phyloP scores from a whole-genome alignment of 495 filamentous ascomycete genomes.

The Haplographium delicatum region DNA sequence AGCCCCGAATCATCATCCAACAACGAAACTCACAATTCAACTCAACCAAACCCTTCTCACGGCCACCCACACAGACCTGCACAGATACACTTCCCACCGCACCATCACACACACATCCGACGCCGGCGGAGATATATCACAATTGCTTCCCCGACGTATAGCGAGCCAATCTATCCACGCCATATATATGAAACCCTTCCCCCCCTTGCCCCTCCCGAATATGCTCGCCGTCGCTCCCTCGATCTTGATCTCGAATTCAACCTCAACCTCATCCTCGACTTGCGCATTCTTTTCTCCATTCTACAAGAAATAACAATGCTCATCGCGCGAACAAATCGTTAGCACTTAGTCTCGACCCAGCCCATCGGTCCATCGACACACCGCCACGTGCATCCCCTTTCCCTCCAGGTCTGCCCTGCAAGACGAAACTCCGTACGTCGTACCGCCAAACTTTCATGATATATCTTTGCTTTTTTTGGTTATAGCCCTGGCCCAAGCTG shows the following conservation, averaged over 20 bases:
- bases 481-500: conserved; percentile 3
- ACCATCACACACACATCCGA: no score
- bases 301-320: neutral
- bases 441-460: no score
- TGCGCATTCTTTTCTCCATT: conserved; percentile 1
- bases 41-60: no score
- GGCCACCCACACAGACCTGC: no score
- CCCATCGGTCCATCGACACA: conserved; percentile 7
- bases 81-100: no score
- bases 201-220: conserved; percentile 3
- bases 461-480: conserved; percentile 12
- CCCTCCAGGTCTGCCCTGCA: conserved; percentile 7
- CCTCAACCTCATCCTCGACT: no score
- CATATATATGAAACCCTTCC: conserved; percentile 12
- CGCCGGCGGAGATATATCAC: no score
- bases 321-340: conserved; percentile 7
- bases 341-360: no score
- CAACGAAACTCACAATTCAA: no score
- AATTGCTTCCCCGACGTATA: no score
- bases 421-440: neutral
- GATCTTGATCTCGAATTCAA: no score
- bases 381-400: conserved; percentile 4
- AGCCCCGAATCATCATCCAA: no score
- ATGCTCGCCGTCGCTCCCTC: conserved; percentile 10
- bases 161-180: neutral